Conservation (phyloP, 2,329 filamentous ascomycete genomes). For the Alternaria conjuncta region DNA sequence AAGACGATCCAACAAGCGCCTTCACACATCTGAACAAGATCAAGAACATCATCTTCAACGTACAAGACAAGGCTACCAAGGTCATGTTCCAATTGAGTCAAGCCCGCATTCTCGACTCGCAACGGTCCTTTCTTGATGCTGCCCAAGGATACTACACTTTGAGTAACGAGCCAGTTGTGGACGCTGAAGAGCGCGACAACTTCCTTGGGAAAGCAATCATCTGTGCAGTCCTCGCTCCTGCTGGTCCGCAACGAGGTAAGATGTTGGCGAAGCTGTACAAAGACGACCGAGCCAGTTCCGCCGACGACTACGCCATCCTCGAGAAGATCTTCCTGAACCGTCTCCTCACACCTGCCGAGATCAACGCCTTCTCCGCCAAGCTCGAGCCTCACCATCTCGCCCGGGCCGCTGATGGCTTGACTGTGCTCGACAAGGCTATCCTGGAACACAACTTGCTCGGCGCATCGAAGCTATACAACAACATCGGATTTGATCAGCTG, state of each 20-base stretch:
- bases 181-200: constrained; percentile 83
- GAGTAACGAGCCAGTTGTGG: constrained; percentile 77
- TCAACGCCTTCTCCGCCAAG: constrained; percentile 81
- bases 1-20: constrained; percentile 85
- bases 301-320: constrained; percentile 84
- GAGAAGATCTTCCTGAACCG: constrained; percentile 98
- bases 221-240: constrained; percentile 90
- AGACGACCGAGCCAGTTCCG: constrained; percentile 79
- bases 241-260: constrained; percentile 82
- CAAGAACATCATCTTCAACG: constrained; percentile 86
- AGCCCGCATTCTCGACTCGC: constrained; percentile 90
- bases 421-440: constrained; percentile 90
- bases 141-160: constrained; percentile 88
- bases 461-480: constrained; percentile 67
- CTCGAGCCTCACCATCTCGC: constrained; percentile 89
- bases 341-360: constrained; percentile 79
- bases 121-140: constrained; percentile 87
- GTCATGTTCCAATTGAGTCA: constrained; percentile 91
- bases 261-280: constrained; percentile 87
- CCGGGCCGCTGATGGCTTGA: constrained; percentile 86
- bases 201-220: constrained; percentile 87
- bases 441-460: constrained; percentile 95
- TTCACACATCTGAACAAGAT: constrained; percentile 92
- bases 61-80: constrained; percentile 74
- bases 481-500: constrained; percentile 68